Percentiles rank a stretch among this genome's conserved stretches.
phyloP scores from a whole-genome alignment of 345 rosid genomes.

The Murraya koenigii region DNA sequence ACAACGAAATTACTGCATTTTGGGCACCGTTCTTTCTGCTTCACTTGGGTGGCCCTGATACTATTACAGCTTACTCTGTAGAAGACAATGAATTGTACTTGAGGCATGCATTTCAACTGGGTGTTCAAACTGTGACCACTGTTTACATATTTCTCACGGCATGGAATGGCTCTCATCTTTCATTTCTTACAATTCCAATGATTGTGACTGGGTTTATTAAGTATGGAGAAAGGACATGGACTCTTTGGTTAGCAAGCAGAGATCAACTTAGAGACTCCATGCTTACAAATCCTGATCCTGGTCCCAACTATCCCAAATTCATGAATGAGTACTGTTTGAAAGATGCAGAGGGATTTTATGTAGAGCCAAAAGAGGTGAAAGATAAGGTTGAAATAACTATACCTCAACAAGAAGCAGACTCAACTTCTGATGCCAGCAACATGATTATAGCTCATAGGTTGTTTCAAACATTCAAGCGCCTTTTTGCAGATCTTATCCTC shows the following conservation, averaged over 20 bases:
- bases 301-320: conserved; percentile 9
- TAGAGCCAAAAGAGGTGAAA: not conserved
- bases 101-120: not conserved
- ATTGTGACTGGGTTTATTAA: conserved; percentile 22
- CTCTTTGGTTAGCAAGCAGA: conserved; percentile 17
- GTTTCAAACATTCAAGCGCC: conserved; percentile 13
- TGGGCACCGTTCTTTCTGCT: conserved; percentile 17
- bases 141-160: not conserved
- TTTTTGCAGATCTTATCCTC: conserved; percentile 28
- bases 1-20: conserved; percentile 1
- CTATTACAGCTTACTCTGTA: conserved; percentile 14
- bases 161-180: not conserved
- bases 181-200: conserved; percentile 6
- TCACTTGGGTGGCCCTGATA: conserved; percentile 15
- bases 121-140: not conserved
- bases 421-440: not conserved
- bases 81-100: too few relatives aligned
- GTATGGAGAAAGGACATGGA: conserved; percentile 18
- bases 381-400: not conserved
- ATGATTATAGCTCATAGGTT: not conserved
- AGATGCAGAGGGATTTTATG: not conserved
- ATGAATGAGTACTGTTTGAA: not conserved
- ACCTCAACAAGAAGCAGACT: not conserved
- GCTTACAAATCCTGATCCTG: conserved; percentile 1
- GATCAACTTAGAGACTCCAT: conserved; percentile 9